A percentile compares a stretch with the other conserved stretches of the same genome.
phyloP scores from a whole-genome alignment of 805 yeast species.

The Blastobotrys chiropterorum region DNA sequence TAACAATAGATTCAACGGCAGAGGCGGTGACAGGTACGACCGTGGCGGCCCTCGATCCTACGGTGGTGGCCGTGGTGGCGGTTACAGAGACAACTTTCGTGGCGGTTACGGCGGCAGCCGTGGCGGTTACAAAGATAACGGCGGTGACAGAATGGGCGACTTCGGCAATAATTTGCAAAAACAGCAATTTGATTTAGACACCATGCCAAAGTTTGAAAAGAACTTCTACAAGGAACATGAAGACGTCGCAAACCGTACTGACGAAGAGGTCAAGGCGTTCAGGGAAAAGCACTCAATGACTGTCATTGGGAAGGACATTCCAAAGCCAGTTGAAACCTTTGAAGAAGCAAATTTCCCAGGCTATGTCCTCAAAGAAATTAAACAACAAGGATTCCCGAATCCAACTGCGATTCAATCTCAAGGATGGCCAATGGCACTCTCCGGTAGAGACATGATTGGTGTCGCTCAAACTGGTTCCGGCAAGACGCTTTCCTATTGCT shows the following conservation, averaged over 20 bases:
- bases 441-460: constrained; percentile 99
- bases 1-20: constrained; percentile 17
- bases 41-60: constrained; percentile 34
- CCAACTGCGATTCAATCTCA: constrained; percentile 98
- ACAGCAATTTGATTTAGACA: constrained; percentile 75
- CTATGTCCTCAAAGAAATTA: constrained; percentile 82
- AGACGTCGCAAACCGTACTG: constrained; percentile 66
- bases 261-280: constrained; percentile 64
- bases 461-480: constrained; percentile 99
- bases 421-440: constrained; percentile 99
- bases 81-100: constrained; percentile 35
- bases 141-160: constrained; percentile 32
- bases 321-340: constrained; percentile 86
- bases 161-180: constrained; percentile 53
- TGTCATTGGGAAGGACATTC: constrained; percentile 74
- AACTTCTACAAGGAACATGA: constrained; percentile 89
- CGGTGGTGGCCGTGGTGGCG: constrained; percentile 33
- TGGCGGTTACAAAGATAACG: constrained; percentile 35
- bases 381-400: constrained; percentile 83
- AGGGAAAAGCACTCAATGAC: constrained; percentile 85
- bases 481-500: constrained; percentile 93
- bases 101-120: constrained; percentile 35
- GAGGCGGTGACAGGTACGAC: constrained; percentile 33
- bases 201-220: constrained; percentile 86
- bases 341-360: constrained; percentile 98